phyloP scores from a whole-genome alignment of 768 basidiomycete species.

The Lactifluus volemus region DNA sequence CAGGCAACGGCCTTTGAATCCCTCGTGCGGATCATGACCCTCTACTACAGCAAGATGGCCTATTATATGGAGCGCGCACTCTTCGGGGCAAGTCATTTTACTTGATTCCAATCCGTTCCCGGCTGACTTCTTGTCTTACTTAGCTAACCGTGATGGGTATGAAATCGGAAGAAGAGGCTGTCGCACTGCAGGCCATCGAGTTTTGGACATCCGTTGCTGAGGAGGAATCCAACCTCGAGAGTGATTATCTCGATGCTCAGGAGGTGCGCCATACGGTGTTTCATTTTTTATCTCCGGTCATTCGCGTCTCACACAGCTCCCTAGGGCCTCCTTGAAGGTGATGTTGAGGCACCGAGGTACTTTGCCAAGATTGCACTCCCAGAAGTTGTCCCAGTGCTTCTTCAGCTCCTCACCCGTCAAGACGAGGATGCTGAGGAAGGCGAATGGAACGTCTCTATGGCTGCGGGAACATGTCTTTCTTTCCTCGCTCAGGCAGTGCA shows the following conservation, averaged over 20 bases:
- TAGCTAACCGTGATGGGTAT: conserved; percentile 96
- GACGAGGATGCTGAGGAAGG: conserved; percentile 97
- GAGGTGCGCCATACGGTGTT: conserved; percentile 46
- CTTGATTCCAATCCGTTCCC: background rate
- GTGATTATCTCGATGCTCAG: conserved; percentile 60
- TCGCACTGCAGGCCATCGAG: conserved; percentile 93
- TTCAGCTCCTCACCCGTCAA: conserved; percentile 82
- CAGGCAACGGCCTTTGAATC: conserved; percentile 97
- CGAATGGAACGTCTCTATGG: conserved; percentile 99
- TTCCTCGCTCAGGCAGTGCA: conserved; percentile 86
- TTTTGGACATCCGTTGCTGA: conserved; percentile 99
- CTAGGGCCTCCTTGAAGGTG: conserved; percentile 85
- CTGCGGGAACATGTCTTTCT: conserved; percentile 84
- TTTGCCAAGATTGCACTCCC: conserved; percentile 93
- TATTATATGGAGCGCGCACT: conserved; percentile 99
- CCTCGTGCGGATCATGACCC: conserved; percentile 90
- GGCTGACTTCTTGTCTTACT: background rate
- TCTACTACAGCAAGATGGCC: conserved; percentile 99
- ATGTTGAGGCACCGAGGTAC: conserved; percentile 72
- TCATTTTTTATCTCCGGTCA: conserved; percentile 1
- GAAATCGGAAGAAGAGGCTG: conserved; percentile 85
- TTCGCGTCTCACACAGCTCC: background rate
- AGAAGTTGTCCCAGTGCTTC: conserved; percentile 89
- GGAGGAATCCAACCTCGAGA: conserved; percentile 85
- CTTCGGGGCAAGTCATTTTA: conserved; percentile 67